Evolutionary conservation across 306 rosid genomes (phyloP).

Genomic region (Fragaria iinumae): DNA sequence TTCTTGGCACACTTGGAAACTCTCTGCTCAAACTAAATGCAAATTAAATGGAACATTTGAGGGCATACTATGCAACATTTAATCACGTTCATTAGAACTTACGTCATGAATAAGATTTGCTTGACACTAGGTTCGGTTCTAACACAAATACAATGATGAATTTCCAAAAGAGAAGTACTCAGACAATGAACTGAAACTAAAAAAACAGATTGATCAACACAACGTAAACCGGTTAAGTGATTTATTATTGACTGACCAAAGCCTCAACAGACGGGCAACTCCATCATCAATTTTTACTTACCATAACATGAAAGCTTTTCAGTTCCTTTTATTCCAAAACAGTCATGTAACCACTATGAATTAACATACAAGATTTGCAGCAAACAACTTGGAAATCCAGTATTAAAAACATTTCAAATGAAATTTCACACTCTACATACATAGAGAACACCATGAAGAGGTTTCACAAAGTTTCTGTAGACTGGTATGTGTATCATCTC

Average conservation of each 20-base stretch:
- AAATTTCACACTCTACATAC: conserved; percentile 9
- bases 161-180: background rate
- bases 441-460: background rate
- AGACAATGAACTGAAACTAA: background rate
- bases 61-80: background rate
- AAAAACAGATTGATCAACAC: background rate
- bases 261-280: background rate
- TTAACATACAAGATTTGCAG: background rate
- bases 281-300: background rate
- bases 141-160: background rate
- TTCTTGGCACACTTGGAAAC: background rate
- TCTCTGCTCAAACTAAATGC: background rate
- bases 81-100: background rate
- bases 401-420: background rate
- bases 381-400: background rate
- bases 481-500: background rate
- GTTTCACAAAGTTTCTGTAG: background rate
- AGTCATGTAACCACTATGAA: background rate
- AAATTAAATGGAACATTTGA: background rate
- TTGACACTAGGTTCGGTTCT: background rate
- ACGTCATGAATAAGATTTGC: background rate
- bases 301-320: background rate
- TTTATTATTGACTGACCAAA: background rate
- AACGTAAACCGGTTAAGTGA: background rate
- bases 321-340: background rate